Evolutionary conservation across 2,329 filamentous ascomycete species (phyloP), one percentile per base, ranked within the genome.

Genomic region (Fusarium humuli): DNA sequence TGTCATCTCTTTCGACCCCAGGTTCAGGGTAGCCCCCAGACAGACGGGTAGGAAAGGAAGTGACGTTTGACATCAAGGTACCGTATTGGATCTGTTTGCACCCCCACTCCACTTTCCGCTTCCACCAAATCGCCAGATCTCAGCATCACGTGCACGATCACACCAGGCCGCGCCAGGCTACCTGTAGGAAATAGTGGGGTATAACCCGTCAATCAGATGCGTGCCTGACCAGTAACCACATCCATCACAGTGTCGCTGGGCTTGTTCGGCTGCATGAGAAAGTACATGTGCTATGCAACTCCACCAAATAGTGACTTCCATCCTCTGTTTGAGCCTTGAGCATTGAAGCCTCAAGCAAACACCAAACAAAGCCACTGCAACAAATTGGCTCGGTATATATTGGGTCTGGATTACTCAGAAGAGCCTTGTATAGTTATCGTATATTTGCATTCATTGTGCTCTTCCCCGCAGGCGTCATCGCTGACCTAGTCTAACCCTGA

Each of bases 401-500:
- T 53, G 53, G 46, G 52, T 46, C 40, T 57, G 22, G 55, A 67
- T 68, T 63, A 65, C 62, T 42, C 41, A 59, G 54, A 65, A 66
- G 32, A 34, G 47, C 46, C 45, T 61, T 55, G 54, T 49, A 45
- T 44, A 52, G 56, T 62, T 34, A 61, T 57, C 59, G 49, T 60
- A 48, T 50, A 65, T 59, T 48, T 67, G 55, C 57, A 63, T 61
- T 61, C 61, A 62, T 67, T 52, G 59, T 63, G 69, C 58, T 64
- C 65, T 67, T 70, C 64, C 75, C 75, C 75, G 75, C 77, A 76
- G 77, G 72, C 78, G 78, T 80, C 77, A 79, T 79, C 75, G 77
- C 78, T 80, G 79, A 80, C 79, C 77, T 79, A 37, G 34, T 37
- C 34, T 37, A 79, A 79, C 76, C 77, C 76, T 77, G 73, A 76